Conservation (phyloP, 202 grass and related monocot genomes). For the Zizania palustris region DNA sequence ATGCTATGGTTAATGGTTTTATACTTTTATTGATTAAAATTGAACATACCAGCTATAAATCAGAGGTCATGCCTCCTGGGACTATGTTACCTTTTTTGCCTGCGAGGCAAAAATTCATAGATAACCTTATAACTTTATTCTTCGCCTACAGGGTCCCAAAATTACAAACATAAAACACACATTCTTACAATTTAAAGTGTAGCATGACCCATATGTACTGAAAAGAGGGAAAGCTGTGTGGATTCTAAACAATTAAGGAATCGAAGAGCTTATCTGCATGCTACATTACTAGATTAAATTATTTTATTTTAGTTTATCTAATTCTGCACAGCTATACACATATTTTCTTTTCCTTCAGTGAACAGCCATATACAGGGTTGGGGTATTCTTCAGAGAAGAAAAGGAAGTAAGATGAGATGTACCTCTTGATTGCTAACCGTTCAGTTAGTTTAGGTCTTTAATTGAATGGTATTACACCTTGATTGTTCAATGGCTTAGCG, state of each 20-base stretch:
- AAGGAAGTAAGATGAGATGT: neutral
- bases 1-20: no score
- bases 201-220: no score
- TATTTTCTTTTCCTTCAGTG: neutral
- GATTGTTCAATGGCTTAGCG: neutral
- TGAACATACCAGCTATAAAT: no score
- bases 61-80: no score
- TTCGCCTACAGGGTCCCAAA: neutral
- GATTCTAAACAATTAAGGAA: neutral
- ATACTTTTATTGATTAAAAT: no score
- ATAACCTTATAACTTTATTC: no score
- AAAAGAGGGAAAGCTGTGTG: no score
- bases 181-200: neutral
- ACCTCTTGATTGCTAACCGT: neutral
- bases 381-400: neutral
- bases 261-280: neutral
- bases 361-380: neutral
- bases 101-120: no score
- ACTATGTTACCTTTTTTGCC: no score
- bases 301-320: neutral
- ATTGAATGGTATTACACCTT: no score
- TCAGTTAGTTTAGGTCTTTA: no score
- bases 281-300: neutral
- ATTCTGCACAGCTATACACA: neutral
- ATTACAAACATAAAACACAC: neutral